Evolutionary conservation across 176 grass and related monocot genomes (phyloP), one percentile per base, ranked within the genome.

Genomic region (Carex myosuroides): DNA sequence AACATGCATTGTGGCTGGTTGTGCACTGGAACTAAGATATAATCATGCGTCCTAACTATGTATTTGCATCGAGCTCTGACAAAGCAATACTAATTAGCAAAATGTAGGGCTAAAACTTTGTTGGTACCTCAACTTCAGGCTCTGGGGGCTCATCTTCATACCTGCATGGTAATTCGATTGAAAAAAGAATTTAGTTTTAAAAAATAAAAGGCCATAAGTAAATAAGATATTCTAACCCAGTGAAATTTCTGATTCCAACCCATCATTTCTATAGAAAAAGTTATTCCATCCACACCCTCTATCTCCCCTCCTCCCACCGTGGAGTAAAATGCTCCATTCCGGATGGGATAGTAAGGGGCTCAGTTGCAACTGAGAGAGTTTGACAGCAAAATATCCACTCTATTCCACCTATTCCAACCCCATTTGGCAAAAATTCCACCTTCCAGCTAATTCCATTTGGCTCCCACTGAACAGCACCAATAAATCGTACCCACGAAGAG

Each of bases 101-200:
- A 29, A 55, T 6, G 13, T 18, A 17, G 16, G 48, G 5, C 24
- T 54, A 8, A 13, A 17, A 77, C 30, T 32, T 77, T 55, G 50
- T 55, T 14, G 13, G 26, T 62, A 96, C 93, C 90, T 97, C 95
- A 21, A 92, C 80, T 60, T 94, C 92, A 68, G 95, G 86, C 67
- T 92, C 92, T 21, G 79, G 86, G 13, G 90, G 95, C 61, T 97
- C 95, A 76, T 97, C 90, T 53, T 94, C 89, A 0, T 93, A 97
- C 65, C 95, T 97, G 87, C 48, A 86, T 44, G 50, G 9, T 79
- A 73, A 89, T 50, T 55, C 21, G 20, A 82, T 29, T 63, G 2
- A 8, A 64, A 18, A 24, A 66, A 53, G 0, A 16, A 54, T 8
- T 73, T 52, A 26, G 10, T 73, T 73, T 13, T 13, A n/a, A 55